Evolutionary conservation across 805 yeast genomes (phyloP).

Genomic region (Torulaspora maleeae): DNA sequence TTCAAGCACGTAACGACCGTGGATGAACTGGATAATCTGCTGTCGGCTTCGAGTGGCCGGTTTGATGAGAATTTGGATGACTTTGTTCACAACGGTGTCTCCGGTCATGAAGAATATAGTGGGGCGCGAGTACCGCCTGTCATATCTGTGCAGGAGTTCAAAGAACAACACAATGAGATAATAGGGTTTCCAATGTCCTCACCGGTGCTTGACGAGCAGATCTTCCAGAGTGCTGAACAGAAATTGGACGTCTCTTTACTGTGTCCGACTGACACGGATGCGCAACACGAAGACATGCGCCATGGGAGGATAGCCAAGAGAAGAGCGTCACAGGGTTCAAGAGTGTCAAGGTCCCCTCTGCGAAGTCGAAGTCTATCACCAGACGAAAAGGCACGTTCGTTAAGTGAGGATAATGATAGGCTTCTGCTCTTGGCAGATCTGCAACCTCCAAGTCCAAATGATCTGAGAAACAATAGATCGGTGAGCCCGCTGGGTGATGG

Average conservation of each 20-base stretch:
- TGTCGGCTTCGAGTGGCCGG: constrained; percentile 8
- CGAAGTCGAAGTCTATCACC: constrained; percentile 20
- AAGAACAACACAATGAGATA: constrained; percentile 11
- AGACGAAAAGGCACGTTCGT: constrained; percentile 31
- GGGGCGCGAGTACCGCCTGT: constrained; percentile 19
- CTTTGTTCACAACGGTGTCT: constrained; percentile 2
- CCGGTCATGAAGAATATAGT: constrained; percentile 1
- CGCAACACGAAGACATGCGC: constrained; percentile 24
- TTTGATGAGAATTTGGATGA: constrained; percentile 10
- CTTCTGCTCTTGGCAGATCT: constrained; percentile 31
- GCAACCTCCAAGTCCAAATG: constrained; percentile 13
- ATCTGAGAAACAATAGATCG: constrained; percentile 1
- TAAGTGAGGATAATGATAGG: constrained; percentile 33
- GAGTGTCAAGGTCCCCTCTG: constrained; percentile 18
- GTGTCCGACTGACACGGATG: constrained; percentile 12
- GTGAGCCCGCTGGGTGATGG: constrained; percentile 14
- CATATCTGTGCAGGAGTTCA: constrained; percentile 27
- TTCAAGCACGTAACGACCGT: constrained; percentile 24
- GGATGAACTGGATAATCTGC: constrained; percentile 23
- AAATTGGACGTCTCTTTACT: constrained; percentile 7
- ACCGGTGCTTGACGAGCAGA: constrained; percentile 7
- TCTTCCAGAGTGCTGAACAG: constrained; percentile 8
- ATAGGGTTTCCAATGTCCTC: constrained; percentile 5
- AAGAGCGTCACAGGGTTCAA: constrained; percentile 17
- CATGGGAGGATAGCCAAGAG: constrained; percentile 28